Conservation (phyloP, 352 stramenopile species). For the Phytophthora cryptogea region DNA sequence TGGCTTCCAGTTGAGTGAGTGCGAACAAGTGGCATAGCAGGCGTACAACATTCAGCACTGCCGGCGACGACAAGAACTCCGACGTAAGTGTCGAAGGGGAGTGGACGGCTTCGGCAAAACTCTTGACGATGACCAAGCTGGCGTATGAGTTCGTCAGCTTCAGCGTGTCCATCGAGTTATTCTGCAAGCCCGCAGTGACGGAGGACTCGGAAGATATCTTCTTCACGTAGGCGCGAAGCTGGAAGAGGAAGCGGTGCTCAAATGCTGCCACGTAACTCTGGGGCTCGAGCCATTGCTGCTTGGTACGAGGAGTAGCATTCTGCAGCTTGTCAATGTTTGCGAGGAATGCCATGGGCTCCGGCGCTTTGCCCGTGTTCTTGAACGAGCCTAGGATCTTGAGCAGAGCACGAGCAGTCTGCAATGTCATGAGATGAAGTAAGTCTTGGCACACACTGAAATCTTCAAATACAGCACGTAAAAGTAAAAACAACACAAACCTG, state of each 20-base stretch:
- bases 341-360: conserved; percentile 46
- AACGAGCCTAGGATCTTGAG: conserved; percentile 50
- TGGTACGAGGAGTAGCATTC: conserved; percentile 29
- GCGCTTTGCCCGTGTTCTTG: conserved; percentile 29
- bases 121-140: conserved; percentile 53
- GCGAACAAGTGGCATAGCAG: conserved; percentile 71
- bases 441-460: neutral
- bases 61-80: conserved; percentile 32
- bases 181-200: conserved; percentile 46
- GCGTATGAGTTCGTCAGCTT: conserved; percentile 61
- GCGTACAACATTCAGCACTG: conserved; percentile 48
- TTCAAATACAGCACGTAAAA: neutral
- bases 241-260: conserved; percentile 61
- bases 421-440: conserved; percentile 1
- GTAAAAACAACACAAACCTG: conserved; percentile 46
- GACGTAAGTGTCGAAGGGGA: conserved; percentile 33
- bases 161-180: conserved; percentile 60
- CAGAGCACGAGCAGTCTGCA: conserved; percentile 43
- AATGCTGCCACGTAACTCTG: conserved; percentile 51
- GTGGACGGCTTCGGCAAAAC: conserved; percentile 51
- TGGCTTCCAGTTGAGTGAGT: conserved; percentile 54
- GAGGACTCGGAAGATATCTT: conserved; percentile 38
- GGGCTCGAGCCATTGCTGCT: conserved; percentile 47
- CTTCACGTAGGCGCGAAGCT: conserved; percentile 47
- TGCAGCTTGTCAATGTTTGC: conserved; percentile 42